Conservation (phyloP, 2,329 filamentous ascomycete species). For the Arthrobotrys iridis region DNA sequence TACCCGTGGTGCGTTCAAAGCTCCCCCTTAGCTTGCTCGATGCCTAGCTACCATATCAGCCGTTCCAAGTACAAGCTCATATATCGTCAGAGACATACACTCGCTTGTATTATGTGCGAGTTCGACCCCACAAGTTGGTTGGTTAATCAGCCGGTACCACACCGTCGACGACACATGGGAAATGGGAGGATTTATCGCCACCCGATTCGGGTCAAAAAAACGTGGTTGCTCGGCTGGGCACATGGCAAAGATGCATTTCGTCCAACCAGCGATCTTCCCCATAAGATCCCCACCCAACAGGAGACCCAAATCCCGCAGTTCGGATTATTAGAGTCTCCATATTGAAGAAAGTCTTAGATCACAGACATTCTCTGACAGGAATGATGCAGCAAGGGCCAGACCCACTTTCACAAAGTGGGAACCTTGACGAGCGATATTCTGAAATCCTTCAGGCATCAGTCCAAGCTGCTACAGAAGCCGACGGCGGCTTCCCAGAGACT, state of each 20-base stretch:
- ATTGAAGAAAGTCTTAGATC: constrained; percentile 42
- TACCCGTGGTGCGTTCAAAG: neutral
- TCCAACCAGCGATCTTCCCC: constrained; percentile 33
- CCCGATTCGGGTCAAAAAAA: constrained; percentile 43
- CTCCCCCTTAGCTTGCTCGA: constrained; percentile 16
- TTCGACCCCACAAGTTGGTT: constrained; percentile 18
- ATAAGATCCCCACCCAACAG: constrained; percentile 27
- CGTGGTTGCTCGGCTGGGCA: constrained; percentile 47
- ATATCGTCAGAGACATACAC: constrained; percentile 2
- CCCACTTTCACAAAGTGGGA: constrained; percentile 14
- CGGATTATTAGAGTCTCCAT: constrained; percentile 39
- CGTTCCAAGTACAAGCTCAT: constrained; percentile 27
- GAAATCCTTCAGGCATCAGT: constrained; percentile 44
- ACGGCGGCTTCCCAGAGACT: constrained; percentile 50
- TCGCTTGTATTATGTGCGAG: constrained; percentile 11
- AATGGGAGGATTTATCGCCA: constrained; percentile 29
- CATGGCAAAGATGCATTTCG: constrained; percentile 23
- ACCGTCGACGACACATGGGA: constrained; percentile 22
- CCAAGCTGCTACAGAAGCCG: constrained; percentile 46
- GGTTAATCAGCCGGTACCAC: constrained; percentile 19
- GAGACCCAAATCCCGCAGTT: constrained; percentile 45
- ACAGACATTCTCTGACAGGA: constrained; percentile 52
- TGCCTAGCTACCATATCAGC: constrained; percentile 38
- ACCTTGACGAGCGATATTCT: constrained; percentile 41
- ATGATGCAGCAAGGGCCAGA: constrained; percentile 52